Percentiles rank a stretch among this genome's conserved stretches.
Conservation (phyloP, 108 stramenopile species). For the Craspedostauros australis region DNA sequence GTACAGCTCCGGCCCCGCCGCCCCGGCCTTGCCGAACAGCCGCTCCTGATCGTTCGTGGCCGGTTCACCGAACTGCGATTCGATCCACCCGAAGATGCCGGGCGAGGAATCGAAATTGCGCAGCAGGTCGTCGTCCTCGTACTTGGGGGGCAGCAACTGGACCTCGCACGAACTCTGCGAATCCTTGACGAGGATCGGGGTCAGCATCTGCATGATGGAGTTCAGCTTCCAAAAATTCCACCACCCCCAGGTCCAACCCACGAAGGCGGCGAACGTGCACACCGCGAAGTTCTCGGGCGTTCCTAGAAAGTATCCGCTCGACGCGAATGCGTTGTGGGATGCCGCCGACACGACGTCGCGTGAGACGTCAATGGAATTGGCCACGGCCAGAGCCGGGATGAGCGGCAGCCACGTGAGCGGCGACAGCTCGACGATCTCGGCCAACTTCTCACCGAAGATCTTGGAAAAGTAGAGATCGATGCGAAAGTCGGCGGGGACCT, state of each 20-base stretch:
- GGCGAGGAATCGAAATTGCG: conserved; percentile 21
- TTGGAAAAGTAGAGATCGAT: conserved; percentile 31
- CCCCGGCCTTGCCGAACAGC: conserved; percentile 30
- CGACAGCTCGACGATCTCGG: conserved; percentile 33
- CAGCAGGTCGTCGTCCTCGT: conserved; percentile 12
- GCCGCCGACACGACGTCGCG: conserved; percentile 26
- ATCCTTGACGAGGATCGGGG: conserved; percentile 24
- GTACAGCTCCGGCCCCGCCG: conserved; percentile 20
- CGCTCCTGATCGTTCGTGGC: conserved; percentile 23
- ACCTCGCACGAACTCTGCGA: conserved; percentile 5
- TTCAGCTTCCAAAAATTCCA: conserved; percentile 40
- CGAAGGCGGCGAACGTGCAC: neutral
- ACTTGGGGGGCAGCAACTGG: conserved; percentile 21
- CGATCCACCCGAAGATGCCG: conserved; percentile 10
- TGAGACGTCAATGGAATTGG: conserved; percentile 28
- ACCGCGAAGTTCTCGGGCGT: conserved; percentile 14
- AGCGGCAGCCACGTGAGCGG: conserved; percentile 38
- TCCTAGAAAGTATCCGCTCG: conserved; percentile 23
- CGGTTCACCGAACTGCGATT: conserved; percentile 10
- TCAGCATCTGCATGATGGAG: conserved; percentile 23
- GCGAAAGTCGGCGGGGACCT: conserved; percentile 10
- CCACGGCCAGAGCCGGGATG: conserved; percentile 28
- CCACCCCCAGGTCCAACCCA: conserved; percentile 21
- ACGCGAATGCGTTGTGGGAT: conserved; percentile 19
- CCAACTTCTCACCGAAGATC: conserved; percentile 30